Evolutionary conservation across 2,329 filamentous ascomycete genomes (phyloP).

Genomic region (Phaeophleospora eucalypticola): DNA sequence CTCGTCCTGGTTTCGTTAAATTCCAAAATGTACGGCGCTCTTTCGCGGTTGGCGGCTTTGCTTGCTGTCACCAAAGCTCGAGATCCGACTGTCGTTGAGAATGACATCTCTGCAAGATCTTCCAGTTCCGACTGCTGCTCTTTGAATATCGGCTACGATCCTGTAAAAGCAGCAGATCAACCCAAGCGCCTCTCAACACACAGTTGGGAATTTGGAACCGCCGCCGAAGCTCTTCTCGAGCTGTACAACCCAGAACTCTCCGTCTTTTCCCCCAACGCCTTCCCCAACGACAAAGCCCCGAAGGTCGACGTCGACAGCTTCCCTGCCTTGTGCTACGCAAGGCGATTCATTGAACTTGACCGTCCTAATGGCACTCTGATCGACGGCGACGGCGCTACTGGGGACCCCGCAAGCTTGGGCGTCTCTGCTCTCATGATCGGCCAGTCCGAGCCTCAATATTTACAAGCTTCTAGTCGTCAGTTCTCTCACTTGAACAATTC

Average conservation of each 20-base stretch:
- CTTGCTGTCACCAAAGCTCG: background rate
- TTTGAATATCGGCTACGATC: slow-evolving; percentile 12
- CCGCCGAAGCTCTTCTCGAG: slow-evolving; percentile 40
- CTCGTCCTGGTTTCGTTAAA: background rate
- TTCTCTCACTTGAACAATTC: slow-evolving; percentile 36
- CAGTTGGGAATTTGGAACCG: slow-evolving; percentile 42
- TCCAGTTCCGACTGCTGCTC: slow-evolving; percentile 5
- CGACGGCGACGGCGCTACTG: slow-evolving; percentile 36
- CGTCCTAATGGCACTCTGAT: slow-evolving; percentile 29
- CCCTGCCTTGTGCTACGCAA: slow-evolving; percentile 23
- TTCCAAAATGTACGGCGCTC: background rate
- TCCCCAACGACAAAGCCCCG: slow-evolving; percentile 9
- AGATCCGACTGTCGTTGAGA: background rate
- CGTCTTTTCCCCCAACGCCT: slow-evolving; percentile 32
- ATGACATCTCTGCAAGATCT: background rate
- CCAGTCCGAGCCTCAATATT: slow-evolving; percentile 32
- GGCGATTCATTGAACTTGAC: slow-evolving; percentile 34
- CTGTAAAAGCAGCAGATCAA: slow-evolving; percentile 8
- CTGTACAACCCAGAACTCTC: slow-evolving; percentile 35
- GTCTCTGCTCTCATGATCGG: slow-evolving; percentile 45
- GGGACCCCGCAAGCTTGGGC: slow-evolving; percentile 46
- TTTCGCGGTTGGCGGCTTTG: background rate
- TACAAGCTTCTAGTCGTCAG: slow-evolving; percentile 41
- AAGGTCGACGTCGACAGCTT: slow-evolving; percentile 4
- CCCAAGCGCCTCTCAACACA: slow-evolving; percentile 15